These are phyloP conservation scores for Exidia glandulosa DNA, from an alignment of 768 basidiomycete genomes.

Conservation along the genomic window DNA sequence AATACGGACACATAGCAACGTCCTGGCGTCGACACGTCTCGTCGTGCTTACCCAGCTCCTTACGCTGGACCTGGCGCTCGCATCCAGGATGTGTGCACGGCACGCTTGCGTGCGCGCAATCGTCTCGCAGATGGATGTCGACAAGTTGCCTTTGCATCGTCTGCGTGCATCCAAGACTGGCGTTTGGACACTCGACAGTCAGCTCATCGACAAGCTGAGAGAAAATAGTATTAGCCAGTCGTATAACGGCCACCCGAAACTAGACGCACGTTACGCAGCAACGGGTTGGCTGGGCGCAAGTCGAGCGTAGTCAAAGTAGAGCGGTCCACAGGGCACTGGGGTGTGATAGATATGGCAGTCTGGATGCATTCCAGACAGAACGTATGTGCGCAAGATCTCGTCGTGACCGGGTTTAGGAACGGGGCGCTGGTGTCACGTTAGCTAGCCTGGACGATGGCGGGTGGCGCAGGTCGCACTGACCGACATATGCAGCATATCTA, in stretches of 20 bases:
- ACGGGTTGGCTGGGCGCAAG: constrained; percentile 55
- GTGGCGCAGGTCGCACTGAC: constrained; percentile 21
- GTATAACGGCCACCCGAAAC: background rate
- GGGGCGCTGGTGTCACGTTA: constrained; percentile 37
- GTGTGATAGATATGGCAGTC: constrained; percentile 53
- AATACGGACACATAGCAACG: constrained; percentile 12
- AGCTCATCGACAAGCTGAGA: constrained; percentile 75
- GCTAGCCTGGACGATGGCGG: constrained; percentile 1
- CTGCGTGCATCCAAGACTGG: constrained; percentile 45
- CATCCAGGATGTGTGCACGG: constrained; percentile 41
- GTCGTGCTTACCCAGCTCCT: constrained; percentile 34
- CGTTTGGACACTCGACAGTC: constrained; percentile 57
- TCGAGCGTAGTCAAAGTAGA: constrained; percentile 49
- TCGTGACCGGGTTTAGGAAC: constrained; percentile 66
- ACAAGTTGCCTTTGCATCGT: constrained; percentile 59
- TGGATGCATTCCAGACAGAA: constrained; percentile 78
- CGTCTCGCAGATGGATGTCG: constrained; percentile 47
- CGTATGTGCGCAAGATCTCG: constrained; percentile 69
- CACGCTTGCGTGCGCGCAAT: constrained; percentile 47
- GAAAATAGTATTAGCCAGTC: constrained; percentile 4
- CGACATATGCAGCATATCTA: constrained; percentile 74
- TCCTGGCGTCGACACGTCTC: constrained; percentile 19
- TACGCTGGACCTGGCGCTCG: constrained; percentile 30
- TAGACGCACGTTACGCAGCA: constrained; percentile 58
- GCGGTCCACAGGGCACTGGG: constrained; percentile 79